Percentiles rank a stretch among this genome's conserved stretches.
These are phyloP conservation scores for Neurospora sp. DNA, from an alignment of 495 filamentous ascomycete genomes.

Conservation along the genomic window DNA sequence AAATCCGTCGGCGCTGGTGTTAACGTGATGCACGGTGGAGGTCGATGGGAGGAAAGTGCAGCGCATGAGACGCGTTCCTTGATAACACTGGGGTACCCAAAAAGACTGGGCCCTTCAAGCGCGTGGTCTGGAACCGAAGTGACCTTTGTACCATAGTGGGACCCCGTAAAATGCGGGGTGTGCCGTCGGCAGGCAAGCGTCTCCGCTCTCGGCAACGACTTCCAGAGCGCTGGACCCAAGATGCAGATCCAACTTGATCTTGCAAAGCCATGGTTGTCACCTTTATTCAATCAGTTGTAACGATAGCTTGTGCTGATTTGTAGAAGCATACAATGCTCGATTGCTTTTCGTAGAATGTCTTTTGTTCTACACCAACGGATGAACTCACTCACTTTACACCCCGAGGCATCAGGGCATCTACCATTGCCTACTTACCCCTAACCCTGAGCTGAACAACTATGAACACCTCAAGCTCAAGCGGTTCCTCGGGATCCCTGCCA, in stretches of 20 bases:
- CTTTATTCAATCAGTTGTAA: neutral
- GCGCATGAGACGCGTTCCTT: neutral
- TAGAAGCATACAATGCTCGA: neutral
- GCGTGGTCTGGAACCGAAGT: neutral
- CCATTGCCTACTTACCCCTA: neutral
- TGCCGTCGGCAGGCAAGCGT: neutral
- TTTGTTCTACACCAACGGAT: neutral
- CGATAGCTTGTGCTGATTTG: neutral
- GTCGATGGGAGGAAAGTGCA: neutral
- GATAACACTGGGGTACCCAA: neutral
- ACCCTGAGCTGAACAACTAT: neutral
- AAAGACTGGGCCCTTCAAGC: neutral
- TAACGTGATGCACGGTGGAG: neutral
- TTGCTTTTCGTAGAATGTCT: neutral
- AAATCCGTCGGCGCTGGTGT: neutral
- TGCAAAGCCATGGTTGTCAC: neutral
- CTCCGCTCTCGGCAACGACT: neutral
- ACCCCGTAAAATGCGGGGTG: neutral
- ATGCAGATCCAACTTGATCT: neutral
- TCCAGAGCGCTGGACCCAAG: neutral
- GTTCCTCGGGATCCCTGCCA: neutral
- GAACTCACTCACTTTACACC: neutral
- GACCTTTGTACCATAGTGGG: neutral
- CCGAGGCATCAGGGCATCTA: neutral
- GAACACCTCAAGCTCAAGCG: neutral